Percentiles rank a stretch among this genome's conserved stretches.
phyloP scores from a whole-genome alignment of 192 early-diverging fungal genomes.

The Gigaspora rosea region DNA sequence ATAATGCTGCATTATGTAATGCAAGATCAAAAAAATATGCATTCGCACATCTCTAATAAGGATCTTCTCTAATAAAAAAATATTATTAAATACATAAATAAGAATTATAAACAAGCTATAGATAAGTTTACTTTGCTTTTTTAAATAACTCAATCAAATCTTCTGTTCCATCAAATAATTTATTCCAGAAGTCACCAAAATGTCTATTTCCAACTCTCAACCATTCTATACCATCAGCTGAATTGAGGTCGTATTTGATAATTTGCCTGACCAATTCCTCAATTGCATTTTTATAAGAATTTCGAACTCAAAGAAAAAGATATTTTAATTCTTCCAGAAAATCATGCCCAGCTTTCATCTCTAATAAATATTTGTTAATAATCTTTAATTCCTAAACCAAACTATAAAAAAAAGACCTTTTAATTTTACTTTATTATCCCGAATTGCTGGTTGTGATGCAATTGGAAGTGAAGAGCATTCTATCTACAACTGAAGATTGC shows the following conservation, averaged over 20 bases:
- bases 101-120: not conserved
- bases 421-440: not conserved
- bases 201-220: not conserved
- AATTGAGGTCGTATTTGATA: not conserved
- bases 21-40: too few relatives aligned
- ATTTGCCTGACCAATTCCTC: not conserved
- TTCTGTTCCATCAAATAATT: not conserved
- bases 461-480: not conserved
- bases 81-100: not conserved
- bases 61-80: not conserved
- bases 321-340: constrained; percentile 7
- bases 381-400: not conserved
- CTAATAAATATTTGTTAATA: not conserved
- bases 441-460: not conserved
- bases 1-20: too few relatives aligned
- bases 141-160: not conserved
- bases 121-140: not conserved
- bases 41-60: too few relatives aligned
- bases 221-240: not conserved
- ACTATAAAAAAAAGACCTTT: not conserved
- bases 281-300: not conserved
- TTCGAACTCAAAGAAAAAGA: not conserved
- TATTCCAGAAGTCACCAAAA: not conserved
- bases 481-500: not conserved
- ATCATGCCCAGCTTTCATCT: not conserved